Base-by-base conservation (phyloP, 2,329 filamentous ascomycete genomes). In the Exophiala aquamarina region DNA sequence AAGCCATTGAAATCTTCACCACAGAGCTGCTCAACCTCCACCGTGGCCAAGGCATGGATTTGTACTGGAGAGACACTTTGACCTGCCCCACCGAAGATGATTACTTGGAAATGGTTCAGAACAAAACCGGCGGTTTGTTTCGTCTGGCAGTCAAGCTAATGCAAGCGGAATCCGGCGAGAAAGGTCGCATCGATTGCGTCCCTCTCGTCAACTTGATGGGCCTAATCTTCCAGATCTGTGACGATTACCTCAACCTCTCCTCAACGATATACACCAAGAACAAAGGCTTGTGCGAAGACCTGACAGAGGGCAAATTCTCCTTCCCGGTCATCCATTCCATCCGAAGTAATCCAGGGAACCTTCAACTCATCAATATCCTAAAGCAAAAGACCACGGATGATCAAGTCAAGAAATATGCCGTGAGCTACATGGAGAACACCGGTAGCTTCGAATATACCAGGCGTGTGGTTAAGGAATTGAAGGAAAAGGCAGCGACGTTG, bases 311-410 rank as follows among this genome's bases (percentile, higher is more conserved):
- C 55, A 97, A 97, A 76, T 96, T 96, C 73, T 92, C 86, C 19
- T 96, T 96, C 66, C 90, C 91, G 32, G 84, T 97, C 61, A 95
- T 97, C 61, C 92, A 97, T 71, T 86, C 87, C 66, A 94, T 97
- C 59, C 87, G 88, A 50, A 50, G 53, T 20, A 56, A 58, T 31
- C 69, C 69, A 2, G 60, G 60, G 3, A 73, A 71, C 45, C 64
- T 73, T 15, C 54, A 94, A 61, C 79, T 98, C 45, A 80, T 96
- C 66, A 95, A 93, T 63, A 96, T 97, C 46, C 75, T 97, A 33
- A 89, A 89, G 69, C 91, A 96, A 68, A 92, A 90, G 70, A 90
- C 91, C 1, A 79, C 77, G 15, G 87, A 96, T 60, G 83, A 88
- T 37, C 86, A 92, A 61, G 88, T 97, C 43, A 97, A 97, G 75